Percentiles rank a stretch among this genome's conserved stretches.
These are phyloP conservation scores for Spencermartinsiella ligniputridi DNA, from an alignment of 1,139 yeast genomes.

Conservation along the genomic window DNA sequence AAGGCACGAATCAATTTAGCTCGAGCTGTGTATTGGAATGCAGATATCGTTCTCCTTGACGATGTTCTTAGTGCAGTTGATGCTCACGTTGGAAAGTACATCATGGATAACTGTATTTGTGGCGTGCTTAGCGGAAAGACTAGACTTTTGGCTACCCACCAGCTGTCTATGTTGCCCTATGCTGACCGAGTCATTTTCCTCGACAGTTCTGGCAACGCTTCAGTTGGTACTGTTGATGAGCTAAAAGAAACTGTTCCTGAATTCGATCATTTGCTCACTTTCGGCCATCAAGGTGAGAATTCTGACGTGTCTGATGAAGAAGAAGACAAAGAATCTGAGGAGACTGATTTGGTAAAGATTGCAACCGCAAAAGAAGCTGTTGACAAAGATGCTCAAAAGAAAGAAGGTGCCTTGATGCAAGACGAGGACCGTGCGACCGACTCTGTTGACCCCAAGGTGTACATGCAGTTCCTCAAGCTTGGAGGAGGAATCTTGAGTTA, in stretches of 20 bases:
- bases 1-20: slow-evolving; percentile 84
- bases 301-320: slow-evolving; percentile 35
- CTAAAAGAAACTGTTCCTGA: slow-evolving; percentile 43
- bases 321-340: slow-evolving; percentile 28
- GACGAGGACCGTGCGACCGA: slow-evolving; percentile 51
- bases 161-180: slow-evolving; percentile 58
- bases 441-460: slow-evolving; percentile 44
- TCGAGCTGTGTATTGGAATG: slow-evolving; percentile 70
- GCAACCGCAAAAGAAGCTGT: slow-evolving; percentile 19
- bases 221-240: slow-evolving; percentile 48
- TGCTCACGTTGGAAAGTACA: slow-evolving; percentile 82
- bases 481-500: slow-evolving; percentile 52
- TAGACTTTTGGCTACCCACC: slow-evolving; percentile 80
- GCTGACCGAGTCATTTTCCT: slow-evolving; percentile 70
- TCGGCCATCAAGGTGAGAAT: slow-evolving; percentile 32
- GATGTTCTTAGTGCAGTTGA: slow-evolving; percentile 92
- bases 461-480: slow-evolving; percentile 46
- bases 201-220: slow-evolving; percentile 55
- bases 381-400: slow-evolving; percentile 17
- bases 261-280: slow-evolving; percentile 51
- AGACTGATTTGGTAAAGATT: slow-evolving; percentile 24
- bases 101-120: slow-evolving; percentile 64
- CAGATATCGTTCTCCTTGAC: slow-evolving; percentile 67
- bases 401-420: slow-evolving; percentile 34
- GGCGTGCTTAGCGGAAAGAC: slow-evolving; percentile 59